phyloP scores from a whole-genome alignment of 768 basidiomycete species.

The Myochromella boudieri region DNA sequence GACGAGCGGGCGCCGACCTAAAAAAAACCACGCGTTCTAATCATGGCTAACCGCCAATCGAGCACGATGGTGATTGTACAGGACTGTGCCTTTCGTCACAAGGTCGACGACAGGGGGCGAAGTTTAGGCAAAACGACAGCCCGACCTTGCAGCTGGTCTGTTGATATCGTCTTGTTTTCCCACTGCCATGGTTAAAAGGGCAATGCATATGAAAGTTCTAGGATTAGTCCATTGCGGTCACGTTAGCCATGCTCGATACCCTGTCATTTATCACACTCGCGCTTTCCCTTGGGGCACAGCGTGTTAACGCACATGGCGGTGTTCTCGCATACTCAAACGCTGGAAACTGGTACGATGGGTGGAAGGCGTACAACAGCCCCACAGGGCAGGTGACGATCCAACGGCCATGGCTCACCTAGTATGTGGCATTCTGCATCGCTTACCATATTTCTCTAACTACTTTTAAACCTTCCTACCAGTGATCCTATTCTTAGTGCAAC shows the following conservation, averaged over 20 bases:
- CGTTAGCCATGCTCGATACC: background rate
- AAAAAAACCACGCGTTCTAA: no score
- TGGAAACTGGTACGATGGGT: slow-evolving; percentile 39
- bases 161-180: background rate
- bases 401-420: slow-evolving; percentile 47
- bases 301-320: slow-evolving; percentile 37
- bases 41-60: no score
- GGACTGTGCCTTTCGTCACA: background rate
- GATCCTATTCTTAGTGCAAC: slow-evolving; percentile 41
- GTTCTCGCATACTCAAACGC: slow-evolving; percentile 40
- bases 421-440: no score
- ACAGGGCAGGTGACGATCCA: slow-evolving; percentile 42
- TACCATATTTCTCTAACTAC: background rate
- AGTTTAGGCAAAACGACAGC: background rate
- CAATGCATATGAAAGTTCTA: background rate
- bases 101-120: background rate
- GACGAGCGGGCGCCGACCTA: no score
- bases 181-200: background rate
- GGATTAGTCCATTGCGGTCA: no score
- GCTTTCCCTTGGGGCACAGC: background rate
- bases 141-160: background rate
- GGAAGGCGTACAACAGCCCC: slow-evolving; percentile 41
- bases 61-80: no score
- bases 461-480: slow-evolving; percentile 12
- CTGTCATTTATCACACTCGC: background rate